A percentile compares a stretch with the other conserved stretches of the same genome.
Conservation (phyloP, 768 basidiomycete genomes). For the Tulasnella sp. region DNA sequence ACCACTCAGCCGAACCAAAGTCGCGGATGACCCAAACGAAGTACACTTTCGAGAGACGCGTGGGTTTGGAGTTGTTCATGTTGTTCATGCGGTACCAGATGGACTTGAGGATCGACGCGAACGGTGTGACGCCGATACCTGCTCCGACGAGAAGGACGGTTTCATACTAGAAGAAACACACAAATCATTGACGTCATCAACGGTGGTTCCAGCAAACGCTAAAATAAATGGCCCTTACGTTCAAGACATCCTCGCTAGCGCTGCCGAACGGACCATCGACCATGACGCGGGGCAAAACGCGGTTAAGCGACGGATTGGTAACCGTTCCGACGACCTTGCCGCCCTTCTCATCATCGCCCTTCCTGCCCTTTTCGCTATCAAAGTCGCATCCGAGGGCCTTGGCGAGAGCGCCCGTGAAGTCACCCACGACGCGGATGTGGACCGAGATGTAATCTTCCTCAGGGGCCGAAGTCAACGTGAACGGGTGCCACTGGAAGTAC, state of each 20-base stretch:
- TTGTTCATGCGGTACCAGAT: slow-evolving; percentile 90
- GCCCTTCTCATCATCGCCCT: background rate
- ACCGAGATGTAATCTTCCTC: slow-evolving; percentile 94
- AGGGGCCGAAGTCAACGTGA: slow-evolving; percentile 92
- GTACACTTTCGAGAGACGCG: slow-evolving; percentile 73
- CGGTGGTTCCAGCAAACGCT: background rate
- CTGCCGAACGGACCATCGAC: no score
- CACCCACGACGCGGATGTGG: slow-evolving; percentile 85
- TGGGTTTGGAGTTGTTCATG: slow-evolving; percentile 23
- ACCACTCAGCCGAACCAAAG: slow-evolving; percentile 86
- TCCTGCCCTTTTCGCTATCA: no score
- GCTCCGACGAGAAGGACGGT: slow-evolving; percentile 88
- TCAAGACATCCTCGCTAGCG: slow-evolving; percentile 83
- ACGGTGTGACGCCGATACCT: slow-evolving; percentile 93
- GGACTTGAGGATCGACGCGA: slow-evolving; percentile 84
- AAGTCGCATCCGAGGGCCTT: no score
- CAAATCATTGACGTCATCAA: background rate
- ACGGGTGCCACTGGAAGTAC: slow-evolving; percentile 96
- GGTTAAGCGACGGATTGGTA: no score
- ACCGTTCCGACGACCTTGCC: no score
- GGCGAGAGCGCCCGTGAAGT: slow-evolving; percentile 48
- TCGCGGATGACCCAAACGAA: slow-evolving; percentile 96
- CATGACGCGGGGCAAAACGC: no score
- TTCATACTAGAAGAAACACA: slow-evolving; percentile 52
- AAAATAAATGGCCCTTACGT: slow-evolving; percentile 23